A percentile compares a stretch with the other conserved stretches of the same genome.
Conservation (phyloP, 2,329 filamentous ascomycete species). For the Emergomyces orientalis region DNA sequence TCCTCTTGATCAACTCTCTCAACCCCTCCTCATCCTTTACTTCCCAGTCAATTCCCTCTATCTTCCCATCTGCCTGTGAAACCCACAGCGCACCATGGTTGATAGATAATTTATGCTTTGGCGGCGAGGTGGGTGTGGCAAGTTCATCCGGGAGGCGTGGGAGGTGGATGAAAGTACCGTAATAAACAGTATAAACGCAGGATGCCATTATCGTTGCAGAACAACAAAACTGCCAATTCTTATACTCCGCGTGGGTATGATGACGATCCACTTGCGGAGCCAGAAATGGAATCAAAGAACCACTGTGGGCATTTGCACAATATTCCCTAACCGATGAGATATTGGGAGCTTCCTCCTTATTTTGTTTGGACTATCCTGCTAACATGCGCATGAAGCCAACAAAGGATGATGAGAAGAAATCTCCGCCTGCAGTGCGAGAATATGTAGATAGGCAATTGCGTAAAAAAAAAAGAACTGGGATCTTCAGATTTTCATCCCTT, state of each 20-base stretch:
- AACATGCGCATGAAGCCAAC: background rate
- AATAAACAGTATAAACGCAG: conserved; percentile 39
- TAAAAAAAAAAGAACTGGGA: no score
- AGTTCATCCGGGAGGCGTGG: conserved; percentile 40
- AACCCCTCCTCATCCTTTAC: conserved; percentile 21
- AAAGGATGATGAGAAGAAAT: background rate
- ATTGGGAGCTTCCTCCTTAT: no score
- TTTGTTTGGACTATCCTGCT: background rate
- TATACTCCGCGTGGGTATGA: background rate
- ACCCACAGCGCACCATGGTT: conserved; percentile 40
- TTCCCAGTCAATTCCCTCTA: conserved; percentile 29
- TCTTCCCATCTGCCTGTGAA: conserved; percentile 24
- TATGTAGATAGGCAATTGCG: no score
- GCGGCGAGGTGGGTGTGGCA: conserved; percentile 39
- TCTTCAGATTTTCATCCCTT: background rate
- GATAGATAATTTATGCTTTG: conserved; percentile 46
- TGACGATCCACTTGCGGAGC: background rate
- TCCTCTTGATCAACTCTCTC: conserved; percentile 21
- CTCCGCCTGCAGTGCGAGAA: background rate
- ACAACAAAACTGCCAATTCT: background rate
- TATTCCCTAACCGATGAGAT: background rate
- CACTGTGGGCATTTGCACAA: background rate
- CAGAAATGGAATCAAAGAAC: no score
- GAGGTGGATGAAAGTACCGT: conserved; percentile 54
- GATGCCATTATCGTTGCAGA: background rate